Evolutionary conservation across 2,329 filamentous ascomycete genomes (phyloP), one percentile per base, ranked within the genome.

Genomic region (Neonectria sp.): DNA sequence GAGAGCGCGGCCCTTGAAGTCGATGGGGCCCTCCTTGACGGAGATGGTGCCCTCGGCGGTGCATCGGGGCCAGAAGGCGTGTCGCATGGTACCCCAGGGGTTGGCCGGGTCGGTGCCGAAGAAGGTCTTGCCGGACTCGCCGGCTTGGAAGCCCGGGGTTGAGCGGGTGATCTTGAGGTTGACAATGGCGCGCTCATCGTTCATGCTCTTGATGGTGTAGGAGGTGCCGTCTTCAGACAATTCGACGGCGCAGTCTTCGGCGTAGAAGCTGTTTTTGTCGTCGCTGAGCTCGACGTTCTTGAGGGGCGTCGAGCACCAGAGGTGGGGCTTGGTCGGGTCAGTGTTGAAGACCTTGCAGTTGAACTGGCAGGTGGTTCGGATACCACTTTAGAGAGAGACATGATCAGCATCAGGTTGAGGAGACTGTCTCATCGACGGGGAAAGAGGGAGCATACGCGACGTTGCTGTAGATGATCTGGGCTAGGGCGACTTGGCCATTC

Each of bases 401-500:
- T 48, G 55, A 21, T 75, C 60, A 75, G 73, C 52, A 55, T 62
- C 24, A 37, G 15, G 7, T 15, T 5, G 17, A 40, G 37, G 15
- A 13, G 35, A n/a, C 13, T 40, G 37, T 1, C 25, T 12, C 55
- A 4, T 31, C 29, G 65, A 67, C 73, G 31, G 2, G 12, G 6
- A 11, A 46, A 67, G 48, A 59, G 55, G 51, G 63, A 56, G 55
- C 92, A 82, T 91, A 98, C 95, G 90, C 92, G 80, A 99, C 93
- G 83, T 97, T 98, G 86, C 93, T 98, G 87, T 98, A 97, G 81
- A 99, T 97, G 82, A 98, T 88, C 86, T 99, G 96, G 68, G 90
- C 90, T 82, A 97, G 89, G 60, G 88, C 93, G 71, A 95, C 82
- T 70, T 91, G 87, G 57, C 96, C 96, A 67, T 86, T 90, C 69